Evolutionary conservation across 805 yeast genomes (phyloP), one percentile per base, ranked within the genome.

Genomic region (Hagleromyces aurorensis): DNA sequence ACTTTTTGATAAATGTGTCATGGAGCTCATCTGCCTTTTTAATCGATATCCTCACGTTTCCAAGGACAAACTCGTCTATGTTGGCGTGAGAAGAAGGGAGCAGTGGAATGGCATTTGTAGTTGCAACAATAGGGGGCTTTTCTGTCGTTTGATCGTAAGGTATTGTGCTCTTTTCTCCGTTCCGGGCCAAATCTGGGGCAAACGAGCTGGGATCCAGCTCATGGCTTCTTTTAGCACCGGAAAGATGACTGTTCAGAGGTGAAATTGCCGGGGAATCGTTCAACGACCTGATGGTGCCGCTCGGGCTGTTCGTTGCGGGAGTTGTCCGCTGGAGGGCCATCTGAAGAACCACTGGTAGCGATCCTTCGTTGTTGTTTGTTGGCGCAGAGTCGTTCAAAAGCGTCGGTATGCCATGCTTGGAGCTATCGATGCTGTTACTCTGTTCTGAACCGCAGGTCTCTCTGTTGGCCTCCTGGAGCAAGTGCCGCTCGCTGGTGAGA

Each of bases 21-120:
- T 87, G 95, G 18, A 87, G 63, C 41, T 73, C 76, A 24, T 70
- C 65, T 0, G 95, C 96, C 43, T 78, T 75, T 8, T 63, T 67
- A 1, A 77, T 52, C 1, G 86, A 66, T 10, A 87, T 62, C 19
- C 64, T 65, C 6, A 86, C 89, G 36, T 79, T 81, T 0, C 94
- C 96, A 13, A 87, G 57, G 2, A 71, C 69, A 47, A 82, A 84
- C 42, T 81, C 89, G 1, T 73, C 62, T 10, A 75, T 62, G 17
- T 42, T 46, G 3, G 48, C 52, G 32, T 52, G 43, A 9, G 58
- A 55, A 1, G 56, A 48, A 4, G 57, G 55, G 14, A 54, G 27
- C 6, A 45, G 45, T 13, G 47, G 48, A 9, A 49, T 44, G 2
- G 57, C 48, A 14, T 42, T 49, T 4, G 59, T 52, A 3, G 53